Evolutionary conservation across 1,139 yeast genomes (phyloP).

Genomic region (Candida sp.): DNA sequence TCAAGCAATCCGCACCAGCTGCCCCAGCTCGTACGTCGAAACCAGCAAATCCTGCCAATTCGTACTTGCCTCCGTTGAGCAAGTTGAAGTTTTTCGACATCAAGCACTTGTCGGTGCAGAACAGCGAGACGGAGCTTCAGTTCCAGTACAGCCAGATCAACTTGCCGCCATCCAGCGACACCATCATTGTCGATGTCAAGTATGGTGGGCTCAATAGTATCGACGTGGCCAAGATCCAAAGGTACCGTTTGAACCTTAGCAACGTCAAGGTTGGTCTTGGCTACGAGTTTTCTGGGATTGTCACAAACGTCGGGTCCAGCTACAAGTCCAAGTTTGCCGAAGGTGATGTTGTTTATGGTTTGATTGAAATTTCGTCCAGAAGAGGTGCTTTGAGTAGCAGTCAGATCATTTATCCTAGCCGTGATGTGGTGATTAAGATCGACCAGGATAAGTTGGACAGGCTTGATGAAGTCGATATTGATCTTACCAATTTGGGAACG

Average conservation of each 20-base stretch:
- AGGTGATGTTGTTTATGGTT: slow-evolving; percentile 44
- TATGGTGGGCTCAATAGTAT: slow-evolving; percentile 43
- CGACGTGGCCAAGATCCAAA: slow-evolving; percentile 42
- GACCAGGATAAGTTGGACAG: slow-evolving; percentile 26
- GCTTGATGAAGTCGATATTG: slow-evolving; percentile 22
- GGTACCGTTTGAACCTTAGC: slow-evolving; percentile 40
- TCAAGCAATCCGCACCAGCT: slow-evolving; percentile 8
- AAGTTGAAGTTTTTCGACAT: slow-evolving; percentile 39
- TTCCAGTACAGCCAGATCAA: slow-evolving; percentile 45
- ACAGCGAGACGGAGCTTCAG: slow-evolving; percentile 46
- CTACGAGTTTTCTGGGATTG: slow-evolving; percentile 43
- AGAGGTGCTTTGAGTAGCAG: slow-evolving; percentile 45
- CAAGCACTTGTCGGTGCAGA: slow-evolving; percentile 46
- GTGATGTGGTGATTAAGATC: slow-evolving; percentile 35
- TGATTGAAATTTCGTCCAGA: slow-evolving; percentile 34
- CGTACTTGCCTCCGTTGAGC: slow-evolving; percentile 21
- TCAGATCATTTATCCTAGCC: slow-evolving; percentile 35
- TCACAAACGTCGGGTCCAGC: slow-evolving; percentile 35
- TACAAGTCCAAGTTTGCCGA: slow-evolving; percentile 25
- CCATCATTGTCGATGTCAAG: slow-evolving; percentile 40
- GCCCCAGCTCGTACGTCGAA: slow-evolving; percentile 9
- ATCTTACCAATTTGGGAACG: slow-evolving; percentile 14
- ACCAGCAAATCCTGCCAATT: not conserved
- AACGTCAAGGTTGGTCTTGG: slow-evolving; percentile 47
- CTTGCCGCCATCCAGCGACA: slow-evolving; percentile 35